Evolutionary conservation across 257 asterid species (phyloP), one percentile per base, ranked within the genome.

Genomic region (Agastache rugosa): DNA sequence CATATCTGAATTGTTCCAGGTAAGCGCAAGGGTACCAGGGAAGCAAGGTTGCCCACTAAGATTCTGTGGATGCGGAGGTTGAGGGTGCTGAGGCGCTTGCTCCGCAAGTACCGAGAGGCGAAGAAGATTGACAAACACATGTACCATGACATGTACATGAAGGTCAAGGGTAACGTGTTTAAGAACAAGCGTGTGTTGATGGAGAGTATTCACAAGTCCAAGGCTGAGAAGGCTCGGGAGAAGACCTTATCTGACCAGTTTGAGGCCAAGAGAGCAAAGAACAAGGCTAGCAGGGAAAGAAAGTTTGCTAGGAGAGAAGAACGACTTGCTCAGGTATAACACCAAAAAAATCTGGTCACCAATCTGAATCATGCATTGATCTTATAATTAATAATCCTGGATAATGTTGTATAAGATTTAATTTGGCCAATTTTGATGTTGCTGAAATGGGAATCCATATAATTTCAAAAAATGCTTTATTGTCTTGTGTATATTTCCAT

Each of bases 91-190:
- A 87, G 98, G 59, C 91, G 98, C 11, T 78, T 93, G 87, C 96
- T 93, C 8, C 92, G 97, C 75, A 93, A 93, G 90, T 93, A 93
- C 73, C 58, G 98, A 23, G 98, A 93, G 85, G 61, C 97, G 0
- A 93, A 93, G 86, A 93, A 93, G 87, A 93, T 93, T 35, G 98
- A 93, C 89, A 88, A 80, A 79, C 98, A 93, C 84, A 91, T 93
- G 98, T 93, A 93, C 34, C 98, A 93, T 69, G 98, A 93, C 78
- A 93, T 93, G 98, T 93, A 91, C 88, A 93, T 93, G 98, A 89
- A 79, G 94, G 98, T 93, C 1, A 93, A 93, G 88, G 98, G 98
- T 84, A 93, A 93, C 67, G 98, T 93, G 27, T 93, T 90, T 82
- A 93, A 93, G 90, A 93, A 93, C 84, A 93, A 93, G 69, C 93